These are phyloP conservation scores for Aspergillus leporis DNA, from an alignment of 495 filamentous ascomycete genomes.

Conservation along the genomic window DNA sequence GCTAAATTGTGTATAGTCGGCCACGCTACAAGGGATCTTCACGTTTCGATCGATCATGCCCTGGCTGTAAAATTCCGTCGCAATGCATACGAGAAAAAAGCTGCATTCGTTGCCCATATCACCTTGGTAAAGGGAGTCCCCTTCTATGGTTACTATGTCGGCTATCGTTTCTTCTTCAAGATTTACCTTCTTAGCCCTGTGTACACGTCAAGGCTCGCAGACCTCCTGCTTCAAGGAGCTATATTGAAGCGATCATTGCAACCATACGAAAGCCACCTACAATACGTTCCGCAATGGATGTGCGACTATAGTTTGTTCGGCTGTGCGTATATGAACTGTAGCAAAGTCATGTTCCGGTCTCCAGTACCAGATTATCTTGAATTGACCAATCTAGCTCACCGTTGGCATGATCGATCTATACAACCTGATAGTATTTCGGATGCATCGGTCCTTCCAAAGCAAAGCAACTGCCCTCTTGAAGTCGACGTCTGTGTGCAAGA, in stretches of 20 bases:
- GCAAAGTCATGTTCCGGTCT: slow-evolving; percentile 66
- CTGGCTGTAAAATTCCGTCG: slow-evolving; percentile 77
- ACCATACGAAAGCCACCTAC: slow-evolving; percentile 89
- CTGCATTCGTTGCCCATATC: slow-evolving; percentile 82
- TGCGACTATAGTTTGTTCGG: slow-evolving; percentile 96
- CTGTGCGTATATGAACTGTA: slow-evolving; percentile 79
- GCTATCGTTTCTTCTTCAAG: slow-evolving; percentile 88
- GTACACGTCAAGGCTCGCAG: slow-evolving; percentile 77
- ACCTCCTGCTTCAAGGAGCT: slow-evolving; percentile 81
- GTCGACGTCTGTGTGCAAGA: slow-evolving; percentile 86
- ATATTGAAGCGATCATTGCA: slow-evolving; percentile 82
- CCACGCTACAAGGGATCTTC: slow-evolving; percentile 68
- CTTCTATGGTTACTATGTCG: slow-evolving; percentile 93
- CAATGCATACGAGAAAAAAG: slow-evolving; percentile 66
- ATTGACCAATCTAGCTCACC: slow-evolving; percentile 54
- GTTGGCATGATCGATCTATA: slow-evolving; percentile 81
- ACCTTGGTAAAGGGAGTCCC: slow-evolving; percentile 89
- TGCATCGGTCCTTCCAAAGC: slow-evolving; percentile 63
- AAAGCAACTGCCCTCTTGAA: slow-evolving; percentile 86
- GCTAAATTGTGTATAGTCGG: slow-evolving; percentile 52
- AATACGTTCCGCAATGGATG: slow-evolving; percentile 96
- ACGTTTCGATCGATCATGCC: slow-evolving; percentile 81
- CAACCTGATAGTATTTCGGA: slow-evolving; percentile 53
- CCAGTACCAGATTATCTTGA: slow-evolving; percentile 72
- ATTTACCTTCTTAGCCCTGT: slow-evolving; percentile 87